Evolutionary conservation across 2,329 filamentous ascomycete genomes (phyloP).

Genomic region (Hypomyces perniciosus): DNA sequence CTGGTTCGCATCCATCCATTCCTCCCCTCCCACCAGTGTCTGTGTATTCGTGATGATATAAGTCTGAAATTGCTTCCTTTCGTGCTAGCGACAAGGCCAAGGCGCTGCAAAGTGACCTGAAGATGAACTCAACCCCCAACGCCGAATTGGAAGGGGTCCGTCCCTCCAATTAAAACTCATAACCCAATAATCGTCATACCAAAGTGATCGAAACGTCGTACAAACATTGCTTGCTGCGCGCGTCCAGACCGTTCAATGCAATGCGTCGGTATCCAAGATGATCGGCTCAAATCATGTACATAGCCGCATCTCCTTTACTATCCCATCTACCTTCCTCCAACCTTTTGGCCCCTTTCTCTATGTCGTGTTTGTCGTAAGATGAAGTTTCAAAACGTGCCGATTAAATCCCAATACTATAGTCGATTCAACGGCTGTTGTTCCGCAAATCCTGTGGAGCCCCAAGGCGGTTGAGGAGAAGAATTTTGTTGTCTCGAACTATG

Average conservation of each 20-base stretch:
- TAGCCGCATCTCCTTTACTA: slow-evolving; percentile 15
- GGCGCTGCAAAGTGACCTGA: not conserved
- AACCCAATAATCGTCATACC: not conserved
- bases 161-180: slow-evolving; percentile 6
- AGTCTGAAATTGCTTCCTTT: slow-evolving; percentile 4
- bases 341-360: slow-evolving; percentile 16
- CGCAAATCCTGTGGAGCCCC: not conserved
- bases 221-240: slow-evolving; percentile 6
- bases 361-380: slow-evolving; percentile 13
- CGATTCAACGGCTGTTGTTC: not conserved
- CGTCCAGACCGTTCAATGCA: slow-evolving; percentile 16
- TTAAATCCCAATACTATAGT: slow-evolving; percentile 9
- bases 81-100: slow-evolving; percentile 1
- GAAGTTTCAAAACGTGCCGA: slow-evolving; percentile 7
- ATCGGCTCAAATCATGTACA: slow-evolving; percentile 27
- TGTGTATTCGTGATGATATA: slow-evolving; percentile 8
- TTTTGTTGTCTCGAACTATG: not conserved
- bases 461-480: not conserved
- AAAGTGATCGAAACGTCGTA: not conserved
- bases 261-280: slow-evolving; percentile 15
- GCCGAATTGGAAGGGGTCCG: slow-evolving; percentile 3
- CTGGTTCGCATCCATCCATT: slow-evolving; percentile 4
- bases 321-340: slow-evolving; percentile 11
- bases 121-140: not conserved
- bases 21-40: slow-evolving; percentile 5